Evolutionary conservation across 2,329 filamentous ascomycete genomes (phyloP).

Genomic region (Xylariaceae sp.): DNA sequence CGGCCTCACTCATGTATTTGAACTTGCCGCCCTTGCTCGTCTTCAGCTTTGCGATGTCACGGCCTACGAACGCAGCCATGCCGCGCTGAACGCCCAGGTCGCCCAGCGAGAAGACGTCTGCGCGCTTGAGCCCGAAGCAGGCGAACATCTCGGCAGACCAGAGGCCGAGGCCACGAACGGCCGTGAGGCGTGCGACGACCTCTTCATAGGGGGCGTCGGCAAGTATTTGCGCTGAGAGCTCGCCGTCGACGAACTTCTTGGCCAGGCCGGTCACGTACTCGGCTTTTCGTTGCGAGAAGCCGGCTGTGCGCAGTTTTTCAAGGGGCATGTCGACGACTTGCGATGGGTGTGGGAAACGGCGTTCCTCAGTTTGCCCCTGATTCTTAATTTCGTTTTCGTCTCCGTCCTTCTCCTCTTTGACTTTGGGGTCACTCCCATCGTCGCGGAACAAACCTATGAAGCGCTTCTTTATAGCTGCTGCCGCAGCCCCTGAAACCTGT

Average conservation of each 20-base stretch:
- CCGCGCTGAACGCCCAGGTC: constrained; percentile 92
- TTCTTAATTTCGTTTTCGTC: constrained; percentile 5
- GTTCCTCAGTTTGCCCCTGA: constrained; percentile 5
- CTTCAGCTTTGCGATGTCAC: constrained; percentile 80
- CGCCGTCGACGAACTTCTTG: constrained; percentile 69
- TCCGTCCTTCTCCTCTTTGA: not conserved
- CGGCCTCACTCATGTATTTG: constrained; percentile 95
- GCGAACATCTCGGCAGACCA: constrained; percentile 99
- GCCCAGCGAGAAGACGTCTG: constrained; percentile 89
- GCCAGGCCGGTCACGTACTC: constrained; percentile 89
- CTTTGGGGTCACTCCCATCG: constrained; percentile 21
- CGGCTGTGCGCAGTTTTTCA: constrained; percentile 70
- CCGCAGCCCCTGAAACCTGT: constrained; percentile 90
- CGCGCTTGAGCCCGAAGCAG: constrained; percentile 86
- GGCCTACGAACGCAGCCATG: constrained; percentile 81
- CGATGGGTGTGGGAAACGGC: constrained; percentile 66
- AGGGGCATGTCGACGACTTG: constrained; percentile 62
- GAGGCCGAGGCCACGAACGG: constrained; percentile 77
- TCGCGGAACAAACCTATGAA: constrained; percentile 68
- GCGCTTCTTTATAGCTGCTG: constrained; percentile 79
- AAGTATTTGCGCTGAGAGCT: constrained; percentile 70
- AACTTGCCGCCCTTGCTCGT: constrained; percentile 75
- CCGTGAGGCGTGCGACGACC: constrained; percentile 72
- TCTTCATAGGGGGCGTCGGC: constrained; percentile 78
- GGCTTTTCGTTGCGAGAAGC: constrained; percentile 88